Evolutionary conservation across 2,329 filamentous ascomycete species (phyloP), one percentile per base, ranked within the genome.

Genomic region (Epichloe sylvatica): DNA sequence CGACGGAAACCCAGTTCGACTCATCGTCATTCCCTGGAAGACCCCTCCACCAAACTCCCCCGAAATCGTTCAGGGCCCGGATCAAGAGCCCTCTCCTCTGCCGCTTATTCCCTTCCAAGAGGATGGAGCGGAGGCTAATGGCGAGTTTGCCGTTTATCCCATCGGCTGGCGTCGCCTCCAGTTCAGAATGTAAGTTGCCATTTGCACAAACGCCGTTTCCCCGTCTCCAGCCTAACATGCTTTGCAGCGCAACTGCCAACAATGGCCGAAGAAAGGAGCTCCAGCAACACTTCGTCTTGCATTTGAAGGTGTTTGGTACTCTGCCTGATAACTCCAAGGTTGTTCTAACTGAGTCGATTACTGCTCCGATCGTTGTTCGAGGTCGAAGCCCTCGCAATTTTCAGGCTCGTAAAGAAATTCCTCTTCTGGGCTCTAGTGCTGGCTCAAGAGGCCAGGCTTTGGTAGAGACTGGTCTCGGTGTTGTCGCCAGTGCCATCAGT

Each of bases 11-110:
- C 72, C 86, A 0, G 88, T 96, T 41, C 91, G 94, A 59, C 82
- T 97, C 54, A 96, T 97, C 54, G 92, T 92, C 7, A 94, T 97
- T 52, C 91, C 91, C 1, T 97, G 91, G 91, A 97, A 97, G 72
- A 96, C 90, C 2, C 90, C 89, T 1, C 86, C 85, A 30, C 86
- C 86, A 46, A 86, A 83, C 66, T 80, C 82, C 3, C 76, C 76
- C 80, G n/a, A 84, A 55, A 73, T 81, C 51, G 74, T 68, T 53
- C 78, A 83, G 53, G 71, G 70, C 2, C 72, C 72, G 0, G 91
- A 97, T 63, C 89, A 91, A 62, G 91, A 97, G 63, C 91, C 91
- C 5, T 80, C 85, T 0, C 78, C 87, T 1, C 81, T 95, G 52
- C 86, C 87, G 1, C 68, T 96, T 53, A 78, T 81, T 46, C 77